phyloP scores from a whole-genome alignment of 2,329 filamentous ascomycete species.

The Claviceps monticola region DNA sequence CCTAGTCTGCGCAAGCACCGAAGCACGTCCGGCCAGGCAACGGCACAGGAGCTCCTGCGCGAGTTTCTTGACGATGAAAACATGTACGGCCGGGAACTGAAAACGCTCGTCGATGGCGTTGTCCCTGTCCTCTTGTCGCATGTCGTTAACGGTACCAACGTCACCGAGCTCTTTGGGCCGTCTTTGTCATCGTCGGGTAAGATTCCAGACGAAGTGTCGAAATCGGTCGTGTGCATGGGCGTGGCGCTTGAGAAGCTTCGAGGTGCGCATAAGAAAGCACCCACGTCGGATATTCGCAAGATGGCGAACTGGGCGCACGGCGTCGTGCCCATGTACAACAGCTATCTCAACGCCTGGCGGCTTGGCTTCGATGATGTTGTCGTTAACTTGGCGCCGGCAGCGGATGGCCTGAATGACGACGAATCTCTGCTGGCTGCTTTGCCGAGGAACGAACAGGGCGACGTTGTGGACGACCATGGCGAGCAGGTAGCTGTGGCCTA shows the following conservation, averaged over 20 bases:
- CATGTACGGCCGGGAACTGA: conserved; percentile 80
- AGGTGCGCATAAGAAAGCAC: conserved; percentile 65
- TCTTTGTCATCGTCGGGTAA: conserved; percentile 27
- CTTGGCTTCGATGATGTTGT: conserved; percentile 90
- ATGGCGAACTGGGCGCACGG: conserved; percentile 72
- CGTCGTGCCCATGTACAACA: conserved; percentile 64
- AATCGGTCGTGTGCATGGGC: conserved; percentile 89
- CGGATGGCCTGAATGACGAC: conserved; percentile 38
- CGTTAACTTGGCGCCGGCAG: conserved; percentile 72
- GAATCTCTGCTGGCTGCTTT: conserved; percentile 45
- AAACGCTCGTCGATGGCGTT: conserved; percentile 86
- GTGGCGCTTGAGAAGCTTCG: conserved; percentile 75
- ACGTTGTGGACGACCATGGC: conserved; percentile 58
- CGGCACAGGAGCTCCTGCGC: conserved; percentile 59
- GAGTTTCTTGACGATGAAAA: conserved; percentile 75
- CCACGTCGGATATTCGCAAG: conserved; percentile 54
- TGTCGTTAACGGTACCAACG: conserved; percentile 57
- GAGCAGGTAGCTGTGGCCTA: conserved; percentile 91
- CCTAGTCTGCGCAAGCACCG: conserved; percentile 65
- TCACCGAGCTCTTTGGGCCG: conserved; percentile 53
- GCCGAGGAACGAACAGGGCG: conserved; percentile 50
- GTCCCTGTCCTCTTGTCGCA: conserved; percentile 83
- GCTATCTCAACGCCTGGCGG: conserved; percentile 80
- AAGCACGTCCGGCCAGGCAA: conserved; percentile 52
- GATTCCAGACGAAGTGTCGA: conserved; percentile 51